Evolutionary conservation across 2,329 filamentous ascomycete species (phyloP).

Genomic region (Fusarium verticillioides): DNA sequence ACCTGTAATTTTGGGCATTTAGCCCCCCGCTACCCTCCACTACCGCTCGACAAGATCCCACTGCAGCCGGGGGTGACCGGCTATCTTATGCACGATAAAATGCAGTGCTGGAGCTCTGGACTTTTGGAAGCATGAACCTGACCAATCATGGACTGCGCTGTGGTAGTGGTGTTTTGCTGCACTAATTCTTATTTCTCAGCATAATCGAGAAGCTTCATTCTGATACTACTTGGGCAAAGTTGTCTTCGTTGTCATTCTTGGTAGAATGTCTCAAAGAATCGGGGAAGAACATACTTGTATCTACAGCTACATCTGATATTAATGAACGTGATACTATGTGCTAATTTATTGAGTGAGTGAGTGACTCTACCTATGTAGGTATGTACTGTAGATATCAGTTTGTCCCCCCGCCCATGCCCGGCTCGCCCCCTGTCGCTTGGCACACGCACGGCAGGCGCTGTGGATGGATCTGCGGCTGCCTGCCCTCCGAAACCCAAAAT

Average conservation of each 20-base stretch:
- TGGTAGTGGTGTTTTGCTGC: slow-evolving; percentile 27
- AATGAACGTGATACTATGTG: not conserved
- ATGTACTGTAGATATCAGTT: not conserved
- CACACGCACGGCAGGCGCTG: slow-evolving; percentile 12
- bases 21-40: not conserved
- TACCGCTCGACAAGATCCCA: slow-evolving; percentile 19
- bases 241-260: not conserved
- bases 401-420: not conserved
- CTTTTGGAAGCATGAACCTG: slow-evolving; percentile 10
- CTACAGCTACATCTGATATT: too few relatives aligned
- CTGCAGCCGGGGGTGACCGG: slow-evolving; percentile 27
- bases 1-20: slow-evolving; percentile 9
- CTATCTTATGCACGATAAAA: slow-evolving; percentile 31
- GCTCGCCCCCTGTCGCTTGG: slow-evolving; percentile 22
- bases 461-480: slow-evolving; percentile 29
- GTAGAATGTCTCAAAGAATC: not conserved
- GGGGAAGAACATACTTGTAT: not conserved
- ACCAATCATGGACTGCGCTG: slow-evolving; percentile 13
- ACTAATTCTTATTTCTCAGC: slow-evolving; percentile 41
- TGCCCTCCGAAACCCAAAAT: slow-evolving; percentile 34
- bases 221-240: not conserved
- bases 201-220: not conserved
- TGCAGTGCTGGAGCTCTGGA: slow-evolving; percentile 25
- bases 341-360: not conserved
- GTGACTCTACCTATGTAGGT: not conserved